These are phyloP conservation scores for Talaromyces sp. DNA, from an alignment of 2,329 filamentous ascomycete species.

Conservation along the genomic window DNA sequence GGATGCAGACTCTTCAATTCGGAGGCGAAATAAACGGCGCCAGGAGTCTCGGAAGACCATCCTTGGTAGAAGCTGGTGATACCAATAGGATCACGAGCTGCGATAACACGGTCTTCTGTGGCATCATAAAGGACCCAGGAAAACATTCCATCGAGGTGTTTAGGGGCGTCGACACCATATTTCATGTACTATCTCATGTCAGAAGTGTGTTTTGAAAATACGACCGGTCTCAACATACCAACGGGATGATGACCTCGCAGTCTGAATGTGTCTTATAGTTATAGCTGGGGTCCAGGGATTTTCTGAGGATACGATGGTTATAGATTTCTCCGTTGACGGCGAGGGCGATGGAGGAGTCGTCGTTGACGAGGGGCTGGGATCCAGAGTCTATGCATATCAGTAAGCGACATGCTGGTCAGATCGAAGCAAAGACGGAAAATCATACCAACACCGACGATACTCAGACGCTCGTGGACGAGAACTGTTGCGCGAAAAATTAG, in stretches of 20 bases:
- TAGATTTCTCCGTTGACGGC: slow-evolving; percentile 99
- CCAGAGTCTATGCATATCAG: slow-evolving; percentile 67
- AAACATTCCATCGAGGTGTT: slow-evolving; percentile 98
- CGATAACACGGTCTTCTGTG: slow-evolving; percentile 84
- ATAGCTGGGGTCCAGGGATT: slow-evolving; percentile 76
- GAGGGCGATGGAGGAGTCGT: slow-evolving; percentile 80
- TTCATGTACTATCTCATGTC: slow-evolving; percentile 72
- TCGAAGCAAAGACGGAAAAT: not conserved
- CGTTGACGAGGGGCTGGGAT: slow-evolving; percentile 90
- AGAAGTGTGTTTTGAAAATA: not conserved
- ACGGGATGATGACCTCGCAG: slow-evolving; percentile 96
- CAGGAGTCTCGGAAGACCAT: slow-evolving; percentile 76
- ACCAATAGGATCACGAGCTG: slow-evolving; percentile 93
- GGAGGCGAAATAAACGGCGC: slow-evolving; percentile 90
- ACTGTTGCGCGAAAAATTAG: slow-evolving; percentile 52
- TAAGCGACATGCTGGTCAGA: not conserved
- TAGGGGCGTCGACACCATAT: slow-evolving; percentile 86
- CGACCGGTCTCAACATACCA: slow-evolving; percentile 58
- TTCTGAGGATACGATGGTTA: slow-evolving; percentile 95
- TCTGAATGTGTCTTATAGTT: slow-evolving; percentile 99
- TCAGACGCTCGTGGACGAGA: slow-evolving; percentile 93
- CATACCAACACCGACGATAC: slow-evolving; percentile 93
- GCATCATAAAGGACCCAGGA: slow-evolving; percentile 98
- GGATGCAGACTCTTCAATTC: slow-evolving; percentile 91
- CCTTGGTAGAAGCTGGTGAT: slow-evolving; percentile 98